Evolutionary conservation across 805 yeast genomes (phyloP), one percentile per base, ranked within the genome.

Genomic region (Schwanniomyces sp.): DNA sequence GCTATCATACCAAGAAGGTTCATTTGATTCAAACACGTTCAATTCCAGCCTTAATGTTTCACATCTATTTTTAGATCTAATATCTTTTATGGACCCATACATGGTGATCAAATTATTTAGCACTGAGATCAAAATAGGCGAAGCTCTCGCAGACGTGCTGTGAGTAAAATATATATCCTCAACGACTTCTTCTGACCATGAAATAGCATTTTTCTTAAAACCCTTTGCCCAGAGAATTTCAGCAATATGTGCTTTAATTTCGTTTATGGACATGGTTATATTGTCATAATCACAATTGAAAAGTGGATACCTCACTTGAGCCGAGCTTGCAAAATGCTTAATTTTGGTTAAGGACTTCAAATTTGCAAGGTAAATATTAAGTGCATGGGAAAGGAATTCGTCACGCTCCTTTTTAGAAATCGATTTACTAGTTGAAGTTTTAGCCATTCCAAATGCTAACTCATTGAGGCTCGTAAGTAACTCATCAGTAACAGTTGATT

Each of bases 141-240:
- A 57, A 0, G 63, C 66, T 21, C 61, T 55, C 3, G 64, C 46
- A 12, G 62, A 52, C 29, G 59, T 55, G 37, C 61, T 56, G 52
- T 64, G 63, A 43, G 58, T 62, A 46, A 59, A 61, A 51, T 63
- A 72, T 27, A 66, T 56, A 18, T 66, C 68, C 41, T 69, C 73
- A 7, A 73, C 57, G 4, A 72, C 67, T 47, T 73, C 74, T 51
- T 73, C 76, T 12, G 66, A 62, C 77, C 77, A 72, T 2, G 70
- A 56, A 36, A 70, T 61, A 21, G 78, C 75, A 44, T 67, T 66
- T 47, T 65, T 56, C 47, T 64, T 63, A 53, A 53, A 66, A 6
- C 75, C 75, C 50, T 60, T 64, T 7, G 67, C 67, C 76, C 76
- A 73, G 58, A 72, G 61, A 12, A 73, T 57, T 52, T 73, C 77